These are phyloP conservation scores for Artomyces pyxidatus DNA, from an alignment of 768 basidiomycete genomes.

Conservation along the genomic window DNA sequence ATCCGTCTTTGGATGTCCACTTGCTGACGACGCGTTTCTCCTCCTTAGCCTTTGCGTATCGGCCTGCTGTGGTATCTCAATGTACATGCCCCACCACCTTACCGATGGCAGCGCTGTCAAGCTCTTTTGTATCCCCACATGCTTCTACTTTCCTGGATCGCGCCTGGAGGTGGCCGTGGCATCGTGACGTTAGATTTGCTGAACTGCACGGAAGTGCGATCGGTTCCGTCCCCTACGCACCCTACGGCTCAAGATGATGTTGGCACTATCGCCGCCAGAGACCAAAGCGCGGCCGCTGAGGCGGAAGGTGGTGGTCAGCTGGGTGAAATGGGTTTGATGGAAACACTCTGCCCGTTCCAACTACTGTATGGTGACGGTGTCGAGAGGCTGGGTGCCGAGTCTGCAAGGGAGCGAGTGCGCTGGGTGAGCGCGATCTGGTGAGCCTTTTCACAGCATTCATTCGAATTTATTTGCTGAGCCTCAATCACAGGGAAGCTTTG, in stretches of 20 bases:
- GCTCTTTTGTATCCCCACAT: constrained; percentile 78
- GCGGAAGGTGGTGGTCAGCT: constrained; percentile 32
- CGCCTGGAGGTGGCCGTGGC: constrained; percentile 73
- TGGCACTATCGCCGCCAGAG: constrained; percentile 72
- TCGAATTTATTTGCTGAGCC: constrained; percentile 1
- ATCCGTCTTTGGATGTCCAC: not conserved
- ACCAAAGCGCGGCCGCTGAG: constrained; percentile 40
- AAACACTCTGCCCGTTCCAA: constrained; percentile 83
- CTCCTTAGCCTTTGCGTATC: constrained; percentile 70
- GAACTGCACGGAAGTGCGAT: constrained; percentile 81
- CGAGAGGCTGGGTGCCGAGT: constrained; percentile 84
- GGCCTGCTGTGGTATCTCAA: constrained; percentile 90
- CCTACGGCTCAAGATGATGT: constrained; percentile 79
- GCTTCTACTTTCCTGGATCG: constrained; percentile 81
- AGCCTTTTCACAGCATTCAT: constrained; percentile 16
- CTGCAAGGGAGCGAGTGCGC: constrained; percentile 73
- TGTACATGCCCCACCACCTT: constrained; percentile 76
- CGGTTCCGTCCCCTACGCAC: constrained; percentile 74
- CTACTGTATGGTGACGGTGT: constrained; percentile 86
- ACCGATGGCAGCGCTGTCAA: constrained; percentile 75
- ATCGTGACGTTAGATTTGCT: constrained; percentile 81
- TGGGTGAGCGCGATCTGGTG: constrained; percentile 92
- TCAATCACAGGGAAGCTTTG: constrained; percentile 61
- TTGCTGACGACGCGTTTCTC: constrained; percentile 5
- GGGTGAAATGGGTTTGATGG: constrained; percentile 37